Base-by-base conservation (phyloP, 495 filamentous ascomycete genomes). In the Sordaria brevicollis region DNA sequence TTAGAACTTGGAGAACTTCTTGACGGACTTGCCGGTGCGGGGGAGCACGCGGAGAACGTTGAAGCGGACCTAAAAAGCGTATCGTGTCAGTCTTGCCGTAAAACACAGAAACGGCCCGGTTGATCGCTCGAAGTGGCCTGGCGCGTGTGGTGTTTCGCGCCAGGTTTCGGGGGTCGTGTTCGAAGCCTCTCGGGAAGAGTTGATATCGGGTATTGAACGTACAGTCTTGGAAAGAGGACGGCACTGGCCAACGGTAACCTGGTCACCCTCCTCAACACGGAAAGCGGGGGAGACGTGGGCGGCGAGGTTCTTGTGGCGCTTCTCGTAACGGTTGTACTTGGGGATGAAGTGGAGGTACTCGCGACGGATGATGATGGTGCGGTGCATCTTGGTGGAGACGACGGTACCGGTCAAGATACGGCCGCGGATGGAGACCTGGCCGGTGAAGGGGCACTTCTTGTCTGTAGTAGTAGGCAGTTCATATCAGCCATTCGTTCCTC, bases 401-500 rank as follows among this genome's bases (percentile, higher is more conserved):
- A 99, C 95, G 81, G 92, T 96, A 79, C 95, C 95, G 79, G 94
- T 97, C 74, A 99, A 87, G 90, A 99, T 97, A 94, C 95, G 94
- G 81, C 95, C 95, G 86, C 95, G 95, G 88, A 98, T 97, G 76
- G 93, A 97, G 78, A 98, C 93, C 80, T 92, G 85, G 81, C 96
- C 96, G 74, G 93, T 96, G 90, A 98, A 99, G 76, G 95, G 95
- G 90, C 95, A 99, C 88, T 99, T 99, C 91, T 99, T 97, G 89
- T 99, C 95, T 97, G 82, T 79, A 79, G 49, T 33, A 62, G 25
- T 62, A 62, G 49, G 49, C 49, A 62, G 3, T 31, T 67, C 33
- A 29, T 6, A 67, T 67, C 66, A 67, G 66, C 49, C 43, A 65
- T 37, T 37, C 8, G 21, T 38, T 65, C 19, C 35, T 29, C 43